Conservation (phyloP, 2,329 filamentous ascomycete genomes). For the Emergomyces pasteurianus region DNA sequence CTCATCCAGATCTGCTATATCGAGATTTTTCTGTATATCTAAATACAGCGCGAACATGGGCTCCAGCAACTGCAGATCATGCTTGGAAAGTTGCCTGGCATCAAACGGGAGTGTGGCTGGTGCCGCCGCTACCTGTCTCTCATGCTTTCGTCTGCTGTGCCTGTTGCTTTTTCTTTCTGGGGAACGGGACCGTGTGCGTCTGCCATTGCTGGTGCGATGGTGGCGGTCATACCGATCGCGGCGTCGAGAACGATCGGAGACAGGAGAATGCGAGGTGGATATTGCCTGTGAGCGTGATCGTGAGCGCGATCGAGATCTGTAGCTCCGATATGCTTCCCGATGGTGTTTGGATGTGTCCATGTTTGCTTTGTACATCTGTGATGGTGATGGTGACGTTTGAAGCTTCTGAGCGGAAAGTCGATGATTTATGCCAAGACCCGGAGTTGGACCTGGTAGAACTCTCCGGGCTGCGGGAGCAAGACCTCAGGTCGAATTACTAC, state of each 20-base stretch:
- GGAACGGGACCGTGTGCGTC: conserved; percentile 10
- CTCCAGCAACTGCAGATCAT: conserved; percentile 53
- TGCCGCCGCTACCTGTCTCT: conserved; percentile 5
- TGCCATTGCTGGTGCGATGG: conserved; percentile 10
- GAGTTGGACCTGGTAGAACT: not conserved
- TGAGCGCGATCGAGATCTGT: conserved; percentile 6
- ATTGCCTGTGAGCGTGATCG: conserved; percentile 19
- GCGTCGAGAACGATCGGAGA: conserved; percentile 12
- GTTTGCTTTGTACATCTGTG: not conserved
- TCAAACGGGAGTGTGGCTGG: conserved; percentile 49
- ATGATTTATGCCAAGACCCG: not conserved
- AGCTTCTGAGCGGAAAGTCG: not conserved
- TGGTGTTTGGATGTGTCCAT: not conserved
- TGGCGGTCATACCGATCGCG: conserved; percentile 24
- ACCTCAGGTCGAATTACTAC: not conserved
- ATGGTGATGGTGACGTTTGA: not conserved
- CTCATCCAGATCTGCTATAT: conserved; percentile 57
- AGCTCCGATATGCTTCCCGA: not conserved
- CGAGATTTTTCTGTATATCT: conserved; percentile 70
- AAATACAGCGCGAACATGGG: conserved; percentile 74
- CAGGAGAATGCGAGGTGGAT: conserved; percentile 26
- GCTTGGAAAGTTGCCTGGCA: conserved; percentile 54
- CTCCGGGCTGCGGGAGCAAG: no score
- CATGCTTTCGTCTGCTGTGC: conserved; percentile 5
- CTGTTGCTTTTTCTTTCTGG: conserved; percentile 1